Evolutionary conservation across 495 filamentous ascomycete species (phyloP).

Genomic region (Penicillium crystallinum): DNA sequence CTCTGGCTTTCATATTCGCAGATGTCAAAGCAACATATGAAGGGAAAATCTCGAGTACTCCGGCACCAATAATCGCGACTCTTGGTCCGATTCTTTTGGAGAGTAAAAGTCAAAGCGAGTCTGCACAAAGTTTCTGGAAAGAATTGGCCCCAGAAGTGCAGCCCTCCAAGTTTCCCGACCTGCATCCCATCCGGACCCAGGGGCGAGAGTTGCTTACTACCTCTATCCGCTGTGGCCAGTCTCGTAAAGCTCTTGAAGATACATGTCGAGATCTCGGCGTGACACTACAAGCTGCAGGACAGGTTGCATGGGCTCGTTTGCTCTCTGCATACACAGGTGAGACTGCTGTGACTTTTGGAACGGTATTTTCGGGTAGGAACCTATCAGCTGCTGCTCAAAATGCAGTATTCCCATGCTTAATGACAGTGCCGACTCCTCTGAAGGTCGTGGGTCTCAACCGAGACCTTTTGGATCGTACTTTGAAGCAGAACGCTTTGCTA

Average conservation of each 20-base stretch:
- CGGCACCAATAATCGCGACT: conserved; percentile 30
- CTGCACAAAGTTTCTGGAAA: conserved; percentile 57
- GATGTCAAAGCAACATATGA: conserved; percentile 46
- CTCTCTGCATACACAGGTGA: conserved; percentile 71
- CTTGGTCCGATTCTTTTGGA: conserved; percentile 50
- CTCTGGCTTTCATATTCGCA: conserved; percentile 53
- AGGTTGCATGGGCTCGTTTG: conserved; percentile 69
- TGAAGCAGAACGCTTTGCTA: conserved; percentile 54
- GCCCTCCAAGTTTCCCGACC: conserved; percentile 60
- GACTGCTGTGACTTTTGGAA: conserved; percentile 59
- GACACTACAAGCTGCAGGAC: conserved; percentile 65
- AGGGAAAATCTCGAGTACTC: conserved; percentile 13
- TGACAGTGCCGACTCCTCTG: conserved; percentile 62
- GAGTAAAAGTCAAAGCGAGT: conserved; percentile 24
- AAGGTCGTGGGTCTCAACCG: conserved; percentile 45
- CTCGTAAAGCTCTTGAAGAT: conserved; percentile 43
- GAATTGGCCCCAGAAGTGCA: conserved; percentile 44
- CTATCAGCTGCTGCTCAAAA: conserved; percentile 44
- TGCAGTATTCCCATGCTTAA: conserved; percentile 66
- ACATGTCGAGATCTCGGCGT: conserved; percentile 48
- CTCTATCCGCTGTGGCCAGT: conserved; percentile 33
- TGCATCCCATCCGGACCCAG: conserved; percentile 54
- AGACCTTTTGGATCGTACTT: conserved; percentile 51
- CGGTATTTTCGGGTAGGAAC: conserved; percentile 66
- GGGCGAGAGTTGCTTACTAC: conserved; percentile 30